Evolutionary conservation across 257 asterid species (phyloP).

Genomic region (Nicotiana benthamiana): DNA sequence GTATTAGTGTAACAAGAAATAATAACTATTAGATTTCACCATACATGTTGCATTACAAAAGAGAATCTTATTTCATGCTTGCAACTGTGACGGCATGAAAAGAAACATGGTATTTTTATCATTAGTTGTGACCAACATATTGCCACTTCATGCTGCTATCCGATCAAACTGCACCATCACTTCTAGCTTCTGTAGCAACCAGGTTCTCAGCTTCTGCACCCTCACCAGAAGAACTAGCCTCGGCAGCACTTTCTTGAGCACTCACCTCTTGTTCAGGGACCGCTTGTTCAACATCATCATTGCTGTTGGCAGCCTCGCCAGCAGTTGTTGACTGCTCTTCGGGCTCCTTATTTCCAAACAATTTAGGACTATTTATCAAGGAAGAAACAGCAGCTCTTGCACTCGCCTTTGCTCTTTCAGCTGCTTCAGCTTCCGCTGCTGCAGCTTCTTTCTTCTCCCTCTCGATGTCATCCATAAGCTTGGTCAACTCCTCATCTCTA

Average conservation of each 20-base stretch:
- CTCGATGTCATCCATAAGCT: slow-evolving; percentile 54
- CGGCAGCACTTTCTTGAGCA: slow-evolving; percentile 21
- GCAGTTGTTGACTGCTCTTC: slow-evolving; percentile 25
- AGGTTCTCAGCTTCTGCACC: slow-evolving; percentile 9
- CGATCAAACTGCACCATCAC: neutral
- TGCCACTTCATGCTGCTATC: neutral
- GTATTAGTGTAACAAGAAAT: neutral
- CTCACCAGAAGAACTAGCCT: slow-evolving; percentile 10
- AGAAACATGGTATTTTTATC: neutral
- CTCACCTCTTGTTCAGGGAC: slow-evolving; percentile 15
- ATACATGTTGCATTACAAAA: neutral
- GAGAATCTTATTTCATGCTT: neutral
- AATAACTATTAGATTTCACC: neutral
- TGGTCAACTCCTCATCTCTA: slow-evolving; percentile 66
- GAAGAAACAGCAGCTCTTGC: slow-evolving; percentile 63
- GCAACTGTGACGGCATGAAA: neutral
- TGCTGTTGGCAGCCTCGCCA: slow-evolving; percentile 8
- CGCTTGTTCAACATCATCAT: neutral
- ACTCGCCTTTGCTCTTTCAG: slow-evolving; percentile 64
- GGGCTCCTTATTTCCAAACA: slow-evolving; percentile 41
- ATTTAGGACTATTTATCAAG: slow-evolving; percentile 51
- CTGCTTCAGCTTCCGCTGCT: slow-evolving; percentile 72
- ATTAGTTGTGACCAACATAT: neutral
- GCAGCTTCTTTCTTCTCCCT: slow-evolving; percentile 68
- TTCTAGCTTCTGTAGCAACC: slow-evolving; percentile 27